Evolutionary conservation across 1,284 basidiomycete species (phyloP), one percentile per base, ranked within the genome.

Genomic region (Ceratorhiza oryzae-sativae): DNA sequence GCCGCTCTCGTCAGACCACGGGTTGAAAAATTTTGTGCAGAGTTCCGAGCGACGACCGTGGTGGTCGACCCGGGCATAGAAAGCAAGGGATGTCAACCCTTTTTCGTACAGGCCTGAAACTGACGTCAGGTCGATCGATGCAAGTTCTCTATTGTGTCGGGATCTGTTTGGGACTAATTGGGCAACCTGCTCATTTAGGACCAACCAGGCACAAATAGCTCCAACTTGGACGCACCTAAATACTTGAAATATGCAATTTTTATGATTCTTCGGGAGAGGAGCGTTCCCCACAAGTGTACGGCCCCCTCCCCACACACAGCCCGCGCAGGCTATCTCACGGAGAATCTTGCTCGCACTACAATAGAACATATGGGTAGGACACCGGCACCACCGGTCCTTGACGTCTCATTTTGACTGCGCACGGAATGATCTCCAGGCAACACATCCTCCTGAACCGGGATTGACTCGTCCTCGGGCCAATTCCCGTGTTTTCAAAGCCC

Each of bases 131-230:
- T 23, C 23, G 49, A 53, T 53, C 49, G 49, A 27, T 27, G 27
- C 49, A 25, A 20, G 10, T 65, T 48, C 36, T 65, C 62, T 65
- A 65, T 65, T 65, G 62, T 65, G 62, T 65, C 62, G 62, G 62
- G 62, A 65, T 65, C 48, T 65, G 25, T 65, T 65, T 65, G 48
- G 46, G 48, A 12, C 20, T 46, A 30, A 15, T 46, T 62, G 45
- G 20, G 18, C 27, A 36, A 25, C 18, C 23, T 23, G 23, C 42
- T 27, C 12, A 56, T 58, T 30, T 58, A 32, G 25, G 32, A 32
- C 32, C 55, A 58, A 61, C 27, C 27, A 62, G 27, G 42, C 9
- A 27, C 60, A 62, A 62, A 62, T 34, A 62, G 25, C 13, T n/a
- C 45, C 60, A 62, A 42, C 25, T 23, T 41, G 58, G 58, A 18